A percentile compares a stretch with the other conserved stretches of the same genome.
Evolutionary conservation across 257 asterid species (phyloP).

Genomic region (Jacaranda mimosifolia): DNA sequence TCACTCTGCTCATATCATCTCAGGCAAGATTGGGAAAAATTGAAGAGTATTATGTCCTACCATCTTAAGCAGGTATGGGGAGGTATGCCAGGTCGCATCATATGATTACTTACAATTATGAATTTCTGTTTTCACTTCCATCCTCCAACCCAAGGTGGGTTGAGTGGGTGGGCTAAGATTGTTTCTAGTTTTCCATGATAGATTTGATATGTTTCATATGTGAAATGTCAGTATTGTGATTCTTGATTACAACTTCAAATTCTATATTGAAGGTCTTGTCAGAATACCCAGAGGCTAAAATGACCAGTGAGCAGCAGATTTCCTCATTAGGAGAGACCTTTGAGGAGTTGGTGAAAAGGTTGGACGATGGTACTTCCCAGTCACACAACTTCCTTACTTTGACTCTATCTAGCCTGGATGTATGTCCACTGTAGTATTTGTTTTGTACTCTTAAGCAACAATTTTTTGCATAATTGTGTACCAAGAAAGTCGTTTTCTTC

Average conservation of each 20-base stretch:
- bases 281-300: slow-evolving; percentile 88
- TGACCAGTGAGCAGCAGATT: slow-evolving; percentile 75
- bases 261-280: slow-evolving; percentile 65
- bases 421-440: slow-evolving; percentile 18
- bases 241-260: slow-evolving; percentile 18
- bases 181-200: slow-evolving; percentile 19
- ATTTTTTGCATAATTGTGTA: slow-evolving; percentile 10
- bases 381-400: slow-evolving; percentile 40
- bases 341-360: slow-evolving; percentile 86
- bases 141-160: slow-evolving; percentile 15
- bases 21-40: slow-evolving; percentile 90
- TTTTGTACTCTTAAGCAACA: not conserved
- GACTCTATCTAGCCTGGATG: slow-evolving; percentile 29
- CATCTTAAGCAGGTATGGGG: slow-evolving; percentile 81
- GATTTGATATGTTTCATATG: not conserved
- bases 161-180: not conserved
- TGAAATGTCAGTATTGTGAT: not conserved
- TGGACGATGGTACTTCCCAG: slow-evolving; percentile 92
- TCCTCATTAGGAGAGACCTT: slow-evolving; percentile 79
- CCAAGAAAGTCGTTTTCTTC: slow-evolving; percentile 9
- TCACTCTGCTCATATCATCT: slow-evolving; percentile 36
- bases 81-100: slow-evolving; percentile 39
- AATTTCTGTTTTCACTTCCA: slow-evolving; percentile 13
- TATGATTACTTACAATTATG: not conserved
- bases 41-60: slow-evolving; percentile 74